These are phyloP conservation scores for Elsinoe fawcettii DNA, from an alignment of 2,329 filamentous ascomycete species.

Conservation along the genomic window DNA sequence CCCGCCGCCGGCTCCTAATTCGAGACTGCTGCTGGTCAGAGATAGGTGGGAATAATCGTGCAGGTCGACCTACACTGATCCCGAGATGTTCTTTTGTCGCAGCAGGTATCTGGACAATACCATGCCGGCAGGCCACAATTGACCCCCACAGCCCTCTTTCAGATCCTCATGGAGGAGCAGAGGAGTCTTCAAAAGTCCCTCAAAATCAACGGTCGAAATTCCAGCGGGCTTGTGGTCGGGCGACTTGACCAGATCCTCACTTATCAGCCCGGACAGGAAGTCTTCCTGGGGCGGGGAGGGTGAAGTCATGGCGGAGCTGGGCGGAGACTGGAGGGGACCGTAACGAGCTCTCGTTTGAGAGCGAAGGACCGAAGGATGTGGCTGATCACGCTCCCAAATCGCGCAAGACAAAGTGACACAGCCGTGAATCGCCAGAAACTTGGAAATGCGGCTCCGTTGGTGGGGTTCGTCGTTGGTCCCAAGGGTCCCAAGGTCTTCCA, in stretches of 20 bases:
- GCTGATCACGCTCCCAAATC: conserved; percentile 13
- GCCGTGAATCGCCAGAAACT: not conserved
- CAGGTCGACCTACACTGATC: not conserved
- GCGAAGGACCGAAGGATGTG: conserved; percentile 8
- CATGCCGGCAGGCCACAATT: conserved; percentile 91
- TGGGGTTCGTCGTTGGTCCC: not conserved
- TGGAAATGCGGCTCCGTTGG: not conserved
- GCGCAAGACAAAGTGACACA: conserved; percentile 13
- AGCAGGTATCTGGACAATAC: conserved; percentile 80
- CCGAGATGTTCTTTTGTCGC: conserved; percentile 39
- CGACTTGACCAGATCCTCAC: conserved; percentile 49
- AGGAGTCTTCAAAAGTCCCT: conserved; percentile 60
- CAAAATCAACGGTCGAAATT: conserved; percentile 55
- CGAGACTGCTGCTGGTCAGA: conserved; percentile 53
- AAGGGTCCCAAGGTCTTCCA: not conserved
- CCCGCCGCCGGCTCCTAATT: conserved; percentile 86
- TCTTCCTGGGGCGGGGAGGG: conserved; percentile 9
- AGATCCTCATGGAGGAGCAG: conserved; percentile 79
- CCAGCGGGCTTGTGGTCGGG: conserved; percentile 46
- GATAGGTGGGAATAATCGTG: conserved; percentile 4
- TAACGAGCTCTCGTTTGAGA: not conserved
- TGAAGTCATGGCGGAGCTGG: conserved; percentile 15
- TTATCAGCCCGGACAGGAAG: conserved; percentile 32
- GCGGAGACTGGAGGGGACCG: not conserved
- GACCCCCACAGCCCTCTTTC: conserved; percentile 79